These are phyloP conservation scores for Raddia distichophylla DNA, from an alignment of 176 grass and related monocot species.

Conservation along the genomic window DNA sequence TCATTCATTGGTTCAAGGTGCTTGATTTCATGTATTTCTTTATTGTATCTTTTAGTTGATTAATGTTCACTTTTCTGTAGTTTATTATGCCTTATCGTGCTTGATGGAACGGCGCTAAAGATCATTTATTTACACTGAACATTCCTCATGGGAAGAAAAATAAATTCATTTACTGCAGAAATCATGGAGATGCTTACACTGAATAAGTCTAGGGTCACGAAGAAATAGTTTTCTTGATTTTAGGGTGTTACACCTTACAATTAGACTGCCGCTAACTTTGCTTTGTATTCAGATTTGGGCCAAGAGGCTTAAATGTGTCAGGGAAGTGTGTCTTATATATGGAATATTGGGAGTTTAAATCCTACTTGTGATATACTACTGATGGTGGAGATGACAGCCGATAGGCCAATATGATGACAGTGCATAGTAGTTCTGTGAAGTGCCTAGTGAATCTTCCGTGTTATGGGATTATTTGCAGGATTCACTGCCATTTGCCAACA, in stretches of 20 bases:
- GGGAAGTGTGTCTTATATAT: not conserved
- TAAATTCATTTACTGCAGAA: not conserved
- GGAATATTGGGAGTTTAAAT: not conserved
- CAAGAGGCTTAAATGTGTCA: constrained; percentile 4
- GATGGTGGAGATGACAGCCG: not conserved
- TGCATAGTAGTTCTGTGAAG: not conserved
- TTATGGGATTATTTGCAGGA: not conserved
- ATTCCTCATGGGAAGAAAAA: not conserved
- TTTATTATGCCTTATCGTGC: constrained; percentile 27
- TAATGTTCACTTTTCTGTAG: not conserved
- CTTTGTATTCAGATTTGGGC: not conserved
- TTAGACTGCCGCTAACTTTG: not conserved
- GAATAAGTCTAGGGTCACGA: not conserved
- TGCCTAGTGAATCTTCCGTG: not conserved
- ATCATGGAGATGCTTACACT: constrained; percentile 20
- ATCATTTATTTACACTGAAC: not conserved
- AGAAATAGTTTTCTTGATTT: constrained; percentile 13
- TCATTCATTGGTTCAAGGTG: constrained; percentile 7
- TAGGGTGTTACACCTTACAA: not conserved
- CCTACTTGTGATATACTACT: not conserved
- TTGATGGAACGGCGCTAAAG: not conserved
- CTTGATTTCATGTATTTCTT: not conserved
- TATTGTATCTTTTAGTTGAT: not conserved
- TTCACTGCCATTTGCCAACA: not conserved
- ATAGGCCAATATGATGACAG: not conserved